These are phyloP conservation scores for Cercophora samala DNA, from an alignment of 495 filamentous ascomycete species.

Conservation along the genomic window DNA sequence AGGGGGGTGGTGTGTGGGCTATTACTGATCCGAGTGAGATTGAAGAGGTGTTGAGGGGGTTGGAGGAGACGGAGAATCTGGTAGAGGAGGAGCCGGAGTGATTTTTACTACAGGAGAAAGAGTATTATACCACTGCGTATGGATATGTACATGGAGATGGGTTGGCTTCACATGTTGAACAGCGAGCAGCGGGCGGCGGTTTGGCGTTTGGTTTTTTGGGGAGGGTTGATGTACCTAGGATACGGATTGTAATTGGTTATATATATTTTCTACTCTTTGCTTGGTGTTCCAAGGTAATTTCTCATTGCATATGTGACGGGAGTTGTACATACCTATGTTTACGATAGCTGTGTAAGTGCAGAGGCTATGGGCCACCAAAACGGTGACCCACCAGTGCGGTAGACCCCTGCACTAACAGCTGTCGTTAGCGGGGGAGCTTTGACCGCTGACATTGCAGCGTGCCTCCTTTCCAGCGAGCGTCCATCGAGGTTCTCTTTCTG, in stretches of 20 bases:
- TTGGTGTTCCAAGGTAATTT: background rate
- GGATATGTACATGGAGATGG: background rate
- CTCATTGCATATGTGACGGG: background rate
- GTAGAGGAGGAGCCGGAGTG: conserved; percentile 41
- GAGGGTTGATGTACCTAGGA: background rate
- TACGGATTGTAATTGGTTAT: background rate
- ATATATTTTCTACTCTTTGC: background rate
- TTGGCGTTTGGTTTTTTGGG: background rate
- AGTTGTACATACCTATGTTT: no score
- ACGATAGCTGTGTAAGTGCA: background rate
- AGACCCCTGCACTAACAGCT: background rate
- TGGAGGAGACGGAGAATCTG: conserved; percentile 68
- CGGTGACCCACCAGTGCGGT: background rate
- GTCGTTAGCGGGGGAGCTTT: conserved; percentile 4
- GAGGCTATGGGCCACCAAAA: background rate
- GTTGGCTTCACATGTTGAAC: background rate
- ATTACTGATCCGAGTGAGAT: conserved; percentile 80
- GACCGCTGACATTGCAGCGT: conserved; percentile 10
- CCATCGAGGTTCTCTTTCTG: background rate
- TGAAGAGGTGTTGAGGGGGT: conserved; percentile 64
- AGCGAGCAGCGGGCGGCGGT: background rate
- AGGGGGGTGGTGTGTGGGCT: conserved; percentile 92
- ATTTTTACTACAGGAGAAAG: background rate
- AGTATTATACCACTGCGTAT: background rate
- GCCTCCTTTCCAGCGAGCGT: background rate